A percentile compares a stretch with the other conserved stretches of the same genome.
These are phyloP conservation scores for Globisporangium splendens DNA, from an alignment of 352 stramenopile genomes.

Conservation along the genomic window DNA sequence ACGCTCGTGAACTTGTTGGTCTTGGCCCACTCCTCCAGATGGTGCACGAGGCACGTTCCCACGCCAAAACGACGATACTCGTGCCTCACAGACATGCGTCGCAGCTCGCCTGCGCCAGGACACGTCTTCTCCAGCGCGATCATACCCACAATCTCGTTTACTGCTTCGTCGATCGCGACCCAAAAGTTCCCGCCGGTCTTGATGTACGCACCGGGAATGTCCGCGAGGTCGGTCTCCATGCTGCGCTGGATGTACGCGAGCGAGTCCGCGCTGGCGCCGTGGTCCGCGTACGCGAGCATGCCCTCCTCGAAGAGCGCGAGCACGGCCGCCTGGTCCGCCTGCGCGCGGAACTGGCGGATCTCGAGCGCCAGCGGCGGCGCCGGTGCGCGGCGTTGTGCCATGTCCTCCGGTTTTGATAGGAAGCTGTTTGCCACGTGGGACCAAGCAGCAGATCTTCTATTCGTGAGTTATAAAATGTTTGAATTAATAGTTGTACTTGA, in stretches of 20 bases:
- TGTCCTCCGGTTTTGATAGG: not conserved
- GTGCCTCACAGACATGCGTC: constrained; percentile 44
- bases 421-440: not conserved
- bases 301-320: constrained; percentile 32
- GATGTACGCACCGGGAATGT: constrained; percentile 34
- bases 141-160: constrained; percentile 19
- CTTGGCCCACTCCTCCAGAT: constrained; percentile 37
- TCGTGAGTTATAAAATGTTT: too few relatives aligned
- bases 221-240: constrained; percentile 29
- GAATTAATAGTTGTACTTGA: too few relatives aligned
- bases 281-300: constrained; percentile 32
- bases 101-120: constrained; percentile 18
- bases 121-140: constrained; percentile 20
- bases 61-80: constrained; percentile 31
- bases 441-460: too few relatives aligned
- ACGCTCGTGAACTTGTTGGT: constrained; percentile 20
- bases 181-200: constrained; percentile 39
- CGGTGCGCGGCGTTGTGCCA: not conserved
- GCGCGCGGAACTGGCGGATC: constrained; percentile 29
- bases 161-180: constrained; percentile 17
- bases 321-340: constrained; percentile 24
- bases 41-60: constrained; percentile 26
- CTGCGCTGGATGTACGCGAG: constrained; percentile 27
- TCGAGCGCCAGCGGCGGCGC: not conserved
- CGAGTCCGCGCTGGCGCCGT: constrained; percentile 19